These are phyloP conservation scores for Aspergillus nidulans DNA, from an alignment of 495 filamentous ascomycete species.

Conservation along the genomic window DNA sequence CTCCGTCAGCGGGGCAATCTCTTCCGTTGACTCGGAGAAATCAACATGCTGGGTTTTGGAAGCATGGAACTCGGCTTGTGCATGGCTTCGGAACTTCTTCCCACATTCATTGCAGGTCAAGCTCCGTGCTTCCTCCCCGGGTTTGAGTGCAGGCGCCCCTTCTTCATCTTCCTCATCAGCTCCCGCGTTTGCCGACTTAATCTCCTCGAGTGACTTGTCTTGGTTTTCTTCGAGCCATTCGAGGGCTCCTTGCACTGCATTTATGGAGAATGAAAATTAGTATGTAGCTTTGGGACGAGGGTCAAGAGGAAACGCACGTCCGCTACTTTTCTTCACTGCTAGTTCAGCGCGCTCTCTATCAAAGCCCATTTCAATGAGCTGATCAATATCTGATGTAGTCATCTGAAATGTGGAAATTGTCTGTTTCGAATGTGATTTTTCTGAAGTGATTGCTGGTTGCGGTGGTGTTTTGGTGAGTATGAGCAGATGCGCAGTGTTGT, in stretches of 20 bases:
- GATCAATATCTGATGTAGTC: slow-evolving; percentile 69
- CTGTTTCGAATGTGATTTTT: background rate
- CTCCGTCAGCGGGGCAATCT: slow-evolving; percentile 83
- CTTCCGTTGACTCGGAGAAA: slow-evolving; percentile 89
- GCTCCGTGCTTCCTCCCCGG: slow-evolving; percentile 59
- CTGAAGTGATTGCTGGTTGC: background rate
- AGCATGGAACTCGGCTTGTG: slow-evolving; percentile 85
- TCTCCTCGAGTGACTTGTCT: slow-evolving; percentile 75
- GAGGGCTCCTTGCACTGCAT: slow-evolving; percentile 76
- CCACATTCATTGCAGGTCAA: slow-evolving; percentile 87
- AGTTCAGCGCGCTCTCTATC: slow-evolving; percentile 73
- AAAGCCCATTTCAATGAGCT: slow-evolving; percentile 94
- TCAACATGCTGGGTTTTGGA: slow-evolving; percentile 83
- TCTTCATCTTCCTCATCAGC: slow-evolving; percentile 38
- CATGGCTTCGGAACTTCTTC: slow-evolving; percentile 78
- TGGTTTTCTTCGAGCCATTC: slow-evolving; percentile 92
- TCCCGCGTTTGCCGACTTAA: slow-evolving; percentile 42
- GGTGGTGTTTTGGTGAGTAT: background rate
- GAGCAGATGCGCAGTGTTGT: background rate
- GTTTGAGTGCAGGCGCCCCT: slow-evolving; percentile 52
- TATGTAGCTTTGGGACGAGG: background rate
- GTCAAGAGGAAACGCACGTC: slow-evolving; percentile 49
- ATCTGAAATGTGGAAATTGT: slow-evolving; percentile 35
- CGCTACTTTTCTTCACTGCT: slow-evolving; percentile 73
- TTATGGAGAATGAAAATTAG: background rate